Evolutionary conservation across 768 basidiomycete species (phyloP), one percentile per base, ranked within the genome.

Genomic region (Leccinellum rugosiceps): DNA sequence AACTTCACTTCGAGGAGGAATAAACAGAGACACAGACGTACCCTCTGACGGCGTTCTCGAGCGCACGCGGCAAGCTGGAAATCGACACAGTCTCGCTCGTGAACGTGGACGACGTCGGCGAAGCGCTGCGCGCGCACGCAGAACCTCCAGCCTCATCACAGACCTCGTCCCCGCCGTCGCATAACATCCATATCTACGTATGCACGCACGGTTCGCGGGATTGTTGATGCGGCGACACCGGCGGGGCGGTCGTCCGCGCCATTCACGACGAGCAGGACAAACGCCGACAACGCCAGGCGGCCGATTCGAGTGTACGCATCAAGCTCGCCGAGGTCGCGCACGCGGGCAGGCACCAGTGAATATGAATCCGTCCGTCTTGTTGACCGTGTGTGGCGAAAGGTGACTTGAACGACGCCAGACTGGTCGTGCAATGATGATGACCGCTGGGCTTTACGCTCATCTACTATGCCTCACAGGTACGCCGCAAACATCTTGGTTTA

Each of bases 261-360:
- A 66, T 94, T 26, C 72, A 74, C 17, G 72, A 76, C 4, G 87
- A 90, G 65, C 69, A 88, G 7, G 68, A 67, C 38, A 71, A 65
- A 41, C 76, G 78, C 50, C 69, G 67, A 21, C 58, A 71, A 46
- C 58, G 32, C 10, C 65, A 76, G 32, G 61, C 58, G 6, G 58
- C 52, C 4, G 68, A 72, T 57, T 59, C 59, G 2, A 66, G 69
- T 59, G 65, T 35, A 58, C 83, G 59, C 63, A 77, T 77, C 23
- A 68, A 68, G 45, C 74, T 92, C 2, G 83, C 83, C 3, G 84
- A 90, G 60, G 81, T 87, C 6, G 87, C 81, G 2, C 92, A 94
- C 70, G 84, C 94, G 51, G 92, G 92, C 1, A 90, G 90, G 26
- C 92, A 94, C 72, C 79, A 89, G 91, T 90, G 65, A 67, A 85